Evolutionary conservation across 2,329 filamentous ascomycete genomes (phyloP), one percentile per base, ranked within the genome.

Genomic region (Dendrostoma leiphaemia): DNA sequence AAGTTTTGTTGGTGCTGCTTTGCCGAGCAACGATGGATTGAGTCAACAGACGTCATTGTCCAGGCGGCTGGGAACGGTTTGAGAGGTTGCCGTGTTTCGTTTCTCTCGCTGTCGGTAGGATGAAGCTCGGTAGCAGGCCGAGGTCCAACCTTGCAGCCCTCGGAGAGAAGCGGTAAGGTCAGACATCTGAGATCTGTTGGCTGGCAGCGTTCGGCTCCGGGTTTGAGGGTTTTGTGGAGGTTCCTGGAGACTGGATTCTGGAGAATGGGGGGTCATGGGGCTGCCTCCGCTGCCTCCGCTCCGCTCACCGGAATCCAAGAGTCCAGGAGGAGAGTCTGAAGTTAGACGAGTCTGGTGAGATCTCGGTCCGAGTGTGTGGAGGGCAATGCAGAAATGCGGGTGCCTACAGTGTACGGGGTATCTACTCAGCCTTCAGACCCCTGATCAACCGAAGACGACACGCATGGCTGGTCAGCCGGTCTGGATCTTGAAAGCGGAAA

Each of bases 41-140:
- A 47, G 44, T 46, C 41, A 48, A 46, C 49, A 46, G 48, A 52
- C 51, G 47, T 47, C 54, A 54, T 38, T 41, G 23, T 13, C 31
- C 38, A 35, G 26, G 21, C 45, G 26, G 24, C 24, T 35, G 46
- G 32, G 32, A 21, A 32, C 40, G 38, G 47, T 44, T 40, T 54
- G 40, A 47, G 46, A 41, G n/a, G 26, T 35, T 45, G 43, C 35
- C 46, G 43, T 44, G 51, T 54, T 51, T 57, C 51, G 51, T 57
- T 57, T 54, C 35, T 23, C 40, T 44, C 49, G 19, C 19, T 32
- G 46, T 15, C 46, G 32, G 46, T 37, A n/a, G n/a, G 32, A n/a
- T 37, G 21, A 48, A n/a, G 32, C 21, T 10, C 47, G 35, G 47
- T 26, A 35, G 46, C 19, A 35, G 32, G n/a, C 46, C 34, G 46